A percentile compares a stretch with the other conserved stretches of the same genome.
These are phyloP conservation scores for Podosphaera fusca DNA, from an alignment of 2,329 filamentous ascomycete genomes.

Conservation along the genomic window DNA sequence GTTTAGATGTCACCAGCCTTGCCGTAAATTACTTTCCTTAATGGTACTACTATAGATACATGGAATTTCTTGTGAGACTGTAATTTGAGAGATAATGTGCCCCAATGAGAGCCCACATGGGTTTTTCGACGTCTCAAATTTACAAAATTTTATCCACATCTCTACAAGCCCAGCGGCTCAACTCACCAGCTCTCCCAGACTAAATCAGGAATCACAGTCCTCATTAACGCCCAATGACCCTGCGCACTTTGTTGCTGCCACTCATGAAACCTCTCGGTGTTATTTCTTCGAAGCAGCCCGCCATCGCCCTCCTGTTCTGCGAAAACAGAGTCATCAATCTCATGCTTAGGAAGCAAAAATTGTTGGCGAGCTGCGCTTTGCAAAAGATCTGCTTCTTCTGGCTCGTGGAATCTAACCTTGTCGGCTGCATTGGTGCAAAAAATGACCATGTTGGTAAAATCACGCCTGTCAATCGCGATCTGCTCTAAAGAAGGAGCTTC, in stretches of 20 bases:
- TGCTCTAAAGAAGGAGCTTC: conserved; percentile 26
- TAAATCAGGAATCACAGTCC: conserved; percentile 48
- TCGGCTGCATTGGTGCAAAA: conserved; percentile 37
- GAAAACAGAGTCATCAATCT: conserved; percentile 25
- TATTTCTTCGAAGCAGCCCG: conserved; percentile 34
- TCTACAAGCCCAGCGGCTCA: no score
- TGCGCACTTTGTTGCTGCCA: conserved; percentile 57
- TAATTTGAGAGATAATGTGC: no score
- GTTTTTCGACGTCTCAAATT: no score
- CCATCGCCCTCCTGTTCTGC: conserved; percentile 19
- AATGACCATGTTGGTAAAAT: conserved; percentile 92
- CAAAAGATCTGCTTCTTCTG: conserved; percentile 42
- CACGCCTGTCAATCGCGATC: conserved; percentile 26
- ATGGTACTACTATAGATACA: no score
- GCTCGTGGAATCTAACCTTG: conserved; percentile 39
- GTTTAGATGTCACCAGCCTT: no score
- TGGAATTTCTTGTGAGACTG: no score
- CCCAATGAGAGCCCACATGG: no score
- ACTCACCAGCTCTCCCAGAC: conserved; percentile 77
- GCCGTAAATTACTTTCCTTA: no score
- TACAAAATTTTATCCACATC: background rate
- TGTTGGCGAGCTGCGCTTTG: conserved; percentile 44
- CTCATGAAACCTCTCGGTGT: conserved; percentile 40
- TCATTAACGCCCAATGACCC: conserved; percentile 85
- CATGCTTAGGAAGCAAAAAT: conserved; percentile 49